A percentile compares a stretch with the other conserved stretches of the same genome.
Evolutionary conservation across 495 filamentous ascomycete species (phyloP).

Genomic region (Aspergillus kassunensis): DNA sequence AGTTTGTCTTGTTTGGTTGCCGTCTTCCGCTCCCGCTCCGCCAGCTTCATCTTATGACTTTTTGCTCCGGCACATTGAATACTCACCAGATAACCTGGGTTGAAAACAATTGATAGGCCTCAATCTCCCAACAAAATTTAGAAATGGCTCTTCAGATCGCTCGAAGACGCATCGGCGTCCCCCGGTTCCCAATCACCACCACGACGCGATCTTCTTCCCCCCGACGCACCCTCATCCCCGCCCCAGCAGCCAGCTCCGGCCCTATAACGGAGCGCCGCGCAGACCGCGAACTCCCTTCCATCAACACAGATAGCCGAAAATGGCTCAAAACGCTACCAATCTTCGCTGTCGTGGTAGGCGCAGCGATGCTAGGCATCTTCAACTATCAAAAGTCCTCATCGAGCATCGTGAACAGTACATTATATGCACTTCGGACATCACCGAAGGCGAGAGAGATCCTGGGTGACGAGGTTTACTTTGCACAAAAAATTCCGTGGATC

Average conservation of each 20-base stretch:
- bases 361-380: slow-evolving; percentile 79
- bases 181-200: slow-evolving; percentile 10
- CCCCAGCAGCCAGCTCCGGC: slow-evolving; percentile 49
- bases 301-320: slow-evolving; percentile 27
- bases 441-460: slow-evolving; percentile 66
- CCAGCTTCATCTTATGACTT: not conserved
- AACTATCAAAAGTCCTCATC: slow-evolving; percentile 94
- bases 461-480: slow-evolving; percentile 92
- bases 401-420: slow-evolving; percentile 74
- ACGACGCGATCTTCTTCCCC: slow-evolving; percentile 13
- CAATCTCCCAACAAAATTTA: not conserved
- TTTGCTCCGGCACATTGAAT: not conserved
- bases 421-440: slow-evolving; percentile 87
- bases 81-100: not conserved
- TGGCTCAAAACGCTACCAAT: slow-evolving; percentile 56
- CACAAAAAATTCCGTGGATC: slow-evolving; percentile 86
- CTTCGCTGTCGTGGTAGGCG: slow-evolving; percentile 56
- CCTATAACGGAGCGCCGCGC: slow-evolving; percentile 75
- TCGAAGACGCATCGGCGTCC: slow-evolving; percentile 19
- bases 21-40: not conserved
- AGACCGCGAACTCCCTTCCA: slow-evolving; percentile 70
- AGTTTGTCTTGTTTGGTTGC: slow-evolving; percentile 38
- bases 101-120: not conserved
- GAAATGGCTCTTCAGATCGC: slow-evolving; percentile 15
- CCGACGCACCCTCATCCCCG: slow-evolving; percentile 47